phyloP scores from a whole-genome alignment of 352 stramenopile genomes.

The Phytophthora capsici region DNA sequence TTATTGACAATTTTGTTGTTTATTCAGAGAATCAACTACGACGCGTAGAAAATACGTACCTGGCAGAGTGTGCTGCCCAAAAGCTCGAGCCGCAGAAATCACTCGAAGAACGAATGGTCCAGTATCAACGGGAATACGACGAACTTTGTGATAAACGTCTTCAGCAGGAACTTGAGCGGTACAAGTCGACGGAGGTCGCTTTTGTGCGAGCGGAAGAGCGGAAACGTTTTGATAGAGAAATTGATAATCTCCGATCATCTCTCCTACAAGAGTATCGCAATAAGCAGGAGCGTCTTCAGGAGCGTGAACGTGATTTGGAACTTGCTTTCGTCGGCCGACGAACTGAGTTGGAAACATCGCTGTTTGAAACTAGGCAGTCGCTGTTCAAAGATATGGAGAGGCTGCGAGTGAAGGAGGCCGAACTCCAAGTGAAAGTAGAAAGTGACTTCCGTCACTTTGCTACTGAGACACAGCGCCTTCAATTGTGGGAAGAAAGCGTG shows the following conservation, averaged over 20 bases:
- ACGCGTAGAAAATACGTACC: slow-evolving; percentile 66
- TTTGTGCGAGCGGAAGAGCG: slow-evolving; percentile 68
- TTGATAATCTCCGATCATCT: slow-evolving; percentile 48
- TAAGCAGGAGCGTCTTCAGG: slow-evolving; percentile 51
- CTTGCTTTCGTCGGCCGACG: slow-evolving; percentile 54
- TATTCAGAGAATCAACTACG: slow-evolving; percentile 68
- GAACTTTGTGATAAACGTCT: slow-evolving; percentile 58
- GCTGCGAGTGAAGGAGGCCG: slow-evolving; percentile 55
- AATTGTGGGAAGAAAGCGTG: slow-evolving; percentile 56
- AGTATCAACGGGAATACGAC: slow-evolving; percentile 77
- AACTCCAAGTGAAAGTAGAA: slow-evolving; percentile 56
- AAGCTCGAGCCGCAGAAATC: slow-evolving; percentile 45
- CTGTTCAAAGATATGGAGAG: slow-evolving; percentile 76
- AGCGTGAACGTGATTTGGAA: slow-evolving; percentile 70
- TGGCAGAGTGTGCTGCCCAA: slow-evolving; percentile 47
- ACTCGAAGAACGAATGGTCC: slow-evolving; percentile 67
- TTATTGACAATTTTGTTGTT: background rate
- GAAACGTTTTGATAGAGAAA: slow-evolving; percentile 57
- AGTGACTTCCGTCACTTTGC: slow-evolving; percentile 54
- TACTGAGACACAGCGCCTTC: slow-evolving; percentile 51
- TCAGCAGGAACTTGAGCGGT: slow-evolving; percentile 62
- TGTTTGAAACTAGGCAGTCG: slow-evolving; percentile 71
- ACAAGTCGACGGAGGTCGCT: slow-evolving; percentile 57
- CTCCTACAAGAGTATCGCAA: slow-evolving; percentile 59
- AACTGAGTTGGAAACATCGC: slow-evolving; percentile 61